Evolutionary conservation across 192 early-diverging fungal genomes (phyloP).

Genomic region (Coemansia sp.): DNA sequence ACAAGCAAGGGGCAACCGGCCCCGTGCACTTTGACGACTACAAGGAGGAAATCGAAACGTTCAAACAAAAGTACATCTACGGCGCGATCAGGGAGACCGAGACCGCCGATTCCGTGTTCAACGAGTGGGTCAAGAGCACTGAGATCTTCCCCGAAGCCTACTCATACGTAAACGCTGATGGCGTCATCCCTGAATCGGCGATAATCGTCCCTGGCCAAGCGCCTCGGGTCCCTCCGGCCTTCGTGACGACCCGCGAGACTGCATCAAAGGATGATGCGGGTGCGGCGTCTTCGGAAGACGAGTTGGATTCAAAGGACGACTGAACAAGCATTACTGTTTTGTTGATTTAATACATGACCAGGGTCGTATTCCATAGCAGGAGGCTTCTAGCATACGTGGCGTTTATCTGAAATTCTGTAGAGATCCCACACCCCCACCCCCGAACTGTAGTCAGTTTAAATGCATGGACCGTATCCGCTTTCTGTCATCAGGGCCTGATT

Average conservation of each 20-base stretch:
- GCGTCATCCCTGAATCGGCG: slow-evolving; percentile 51
- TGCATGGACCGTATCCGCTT: no score
- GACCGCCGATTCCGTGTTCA: slow-evolving; percentile 59
- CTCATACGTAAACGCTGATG: slow-evolving; percentile 47
- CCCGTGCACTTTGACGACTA: slow-evolving; percentile 62
- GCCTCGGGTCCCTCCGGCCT: slow-evolving; percentile 1
- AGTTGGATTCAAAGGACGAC: slow-evolving; percentile 33
- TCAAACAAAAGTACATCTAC: slow-evolving; percentile 91
- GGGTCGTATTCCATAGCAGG: no score
- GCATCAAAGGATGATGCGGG: not conserved
- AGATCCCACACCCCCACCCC: no score
- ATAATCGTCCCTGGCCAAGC: slow-evolving; percentile 34
- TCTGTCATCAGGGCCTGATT: no score
- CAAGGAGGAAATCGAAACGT: slow-evolving; percentile 71
- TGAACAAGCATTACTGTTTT: slow-evolving; percentile 8
- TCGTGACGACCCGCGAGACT: not conserved
- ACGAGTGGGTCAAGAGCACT: slow-evolving; percentile 44
- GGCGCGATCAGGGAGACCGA: slow-evolving; percentile 76
- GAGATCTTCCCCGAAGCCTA: slow-evolving; percentile 53
- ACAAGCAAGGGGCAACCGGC: slow-evolving; percentile 27
- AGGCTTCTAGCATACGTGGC: no score
- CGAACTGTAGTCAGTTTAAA: no score
- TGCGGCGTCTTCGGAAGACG: slow-evolving; percentile 38
- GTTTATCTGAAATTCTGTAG: no score
- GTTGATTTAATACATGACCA: not conserved